phyloP scores from a whole-genome alignment of 2,329 filamentous ascomycete species.

The Epichloe hybrida region DNA sequence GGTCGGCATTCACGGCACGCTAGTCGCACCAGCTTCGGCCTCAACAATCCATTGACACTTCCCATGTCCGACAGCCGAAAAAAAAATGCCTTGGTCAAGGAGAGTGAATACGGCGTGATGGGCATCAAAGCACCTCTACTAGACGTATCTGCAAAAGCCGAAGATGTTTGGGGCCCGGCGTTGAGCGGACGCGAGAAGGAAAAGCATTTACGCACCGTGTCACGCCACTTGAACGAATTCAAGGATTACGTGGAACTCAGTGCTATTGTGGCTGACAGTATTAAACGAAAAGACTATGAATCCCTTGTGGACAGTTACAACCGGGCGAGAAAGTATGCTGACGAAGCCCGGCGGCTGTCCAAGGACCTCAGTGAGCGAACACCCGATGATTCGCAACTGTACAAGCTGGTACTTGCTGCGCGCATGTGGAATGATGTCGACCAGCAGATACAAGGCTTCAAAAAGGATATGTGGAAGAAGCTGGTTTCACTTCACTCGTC shows the following conservation, averaged over 20 bases:
- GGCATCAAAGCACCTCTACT: conserved; percentile 80
- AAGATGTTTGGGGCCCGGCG: conserved; percentile 95
- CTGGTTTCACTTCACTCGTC: conserved; percentile 54
- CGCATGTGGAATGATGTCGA: conserved; percentile 94
- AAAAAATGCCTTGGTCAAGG: conserved; percentile 90
- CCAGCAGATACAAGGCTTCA: conserved; percentile 73
- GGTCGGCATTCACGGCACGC: conserved; percentile 50
- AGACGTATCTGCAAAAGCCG: conserved; percentile 84
- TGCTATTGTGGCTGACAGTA: conserved; percentile 63
- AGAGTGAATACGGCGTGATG: conserved; percentile 79
- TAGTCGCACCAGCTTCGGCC: conserved; percentile 50
- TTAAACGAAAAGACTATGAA: conserved; percentile 86
- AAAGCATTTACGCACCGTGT: conserved; percentile 66
- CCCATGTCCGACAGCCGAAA: conserved; percentile 44
- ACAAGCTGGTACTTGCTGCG: conserved; percentile 76
- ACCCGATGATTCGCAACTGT: conserved; percentile 65
- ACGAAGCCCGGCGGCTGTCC: conserved; percentile 61
- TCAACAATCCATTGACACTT: conserved; percentile 24
- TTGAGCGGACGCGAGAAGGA: conserved; percentile 85
- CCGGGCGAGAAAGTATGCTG: conserved; percentile 67
- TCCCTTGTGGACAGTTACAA: conserved; percentile 75
- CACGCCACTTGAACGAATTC: conserved; percentile 64
- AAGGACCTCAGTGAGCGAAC: conserved; percentile 38
- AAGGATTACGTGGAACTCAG: conserved; percentile 73
- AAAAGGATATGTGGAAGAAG: conserved; percentile 76